phyloP scores from a whole-genome alignment of 257 asterid species.

The Linderniella brevidens region DNA sequence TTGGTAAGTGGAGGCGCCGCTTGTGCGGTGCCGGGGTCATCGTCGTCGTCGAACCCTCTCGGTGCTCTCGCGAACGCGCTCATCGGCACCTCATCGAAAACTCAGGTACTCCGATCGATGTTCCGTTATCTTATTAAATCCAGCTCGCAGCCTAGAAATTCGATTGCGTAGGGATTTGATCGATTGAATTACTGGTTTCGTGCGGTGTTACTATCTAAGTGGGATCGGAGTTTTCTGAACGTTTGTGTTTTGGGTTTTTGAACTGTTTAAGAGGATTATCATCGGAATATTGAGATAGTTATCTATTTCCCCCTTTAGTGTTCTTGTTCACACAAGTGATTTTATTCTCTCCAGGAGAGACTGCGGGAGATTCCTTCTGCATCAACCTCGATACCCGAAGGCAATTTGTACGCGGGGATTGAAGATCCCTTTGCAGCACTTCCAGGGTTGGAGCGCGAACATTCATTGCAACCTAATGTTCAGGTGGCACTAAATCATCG shows the following conservation, averaged over 20 bases:
- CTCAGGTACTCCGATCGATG: constrained; percentile 35
- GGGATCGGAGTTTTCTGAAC: no score
- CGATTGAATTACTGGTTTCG: not conserved
- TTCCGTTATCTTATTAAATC: not conserved
- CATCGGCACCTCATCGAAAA: constrained; percentile 85
- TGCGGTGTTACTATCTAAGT: no score
- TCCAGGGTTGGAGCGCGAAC: constrained; percentile 83
- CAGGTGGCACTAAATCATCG: constrained; percentile 37
- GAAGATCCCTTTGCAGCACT: constrained; percentile 55
- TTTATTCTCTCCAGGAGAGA: constrained; percentile 34
- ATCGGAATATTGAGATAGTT: no score
- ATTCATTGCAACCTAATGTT: constrained; percentile 37
- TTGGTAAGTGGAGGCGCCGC: constrained; percentile 77
- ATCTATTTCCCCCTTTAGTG: no score
- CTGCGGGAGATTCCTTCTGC: constrained; percentile 86
- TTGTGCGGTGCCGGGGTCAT: constrained; percentile 78
- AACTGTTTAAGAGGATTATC: no score
- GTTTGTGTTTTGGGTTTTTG: no score
- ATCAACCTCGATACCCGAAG: constrained; percentile 44
- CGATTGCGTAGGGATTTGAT: not conserved
- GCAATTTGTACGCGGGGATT: constrained; percentile 34
- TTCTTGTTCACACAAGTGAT: no score
- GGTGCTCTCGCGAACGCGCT: constrained; percentile 86
- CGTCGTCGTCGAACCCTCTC: constrained; percentile 79
- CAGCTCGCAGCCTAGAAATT: constrained; percentile 1